Base-by-base conservation (phyloP, 768 basidiomycete genomes). In the Leccinum broughii region DNA sequence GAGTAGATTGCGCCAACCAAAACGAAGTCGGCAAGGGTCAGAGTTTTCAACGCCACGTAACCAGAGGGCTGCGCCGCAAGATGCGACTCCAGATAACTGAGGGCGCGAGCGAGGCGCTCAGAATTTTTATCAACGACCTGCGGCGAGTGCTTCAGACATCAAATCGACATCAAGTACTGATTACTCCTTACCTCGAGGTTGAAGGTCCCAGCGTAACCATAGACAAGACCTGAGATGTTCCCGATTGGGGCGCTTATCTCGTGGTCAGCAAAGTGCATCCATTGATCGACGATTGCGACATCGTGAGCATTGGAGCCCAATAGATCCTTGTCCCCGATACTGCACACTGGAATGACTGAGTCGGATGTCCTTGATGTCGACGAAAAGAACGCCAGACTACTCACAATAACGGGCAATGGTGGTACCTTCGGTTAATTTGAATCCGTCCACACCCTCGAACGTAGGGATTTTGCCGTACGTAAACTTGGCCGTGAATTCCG, bases 401-500 rank as follows among this genome's bases (percentile, higher is more conserved):
- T 58, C 53, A 67, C 66, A 17, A 41, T 70, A 68, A 20, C 63
- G 66, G 4, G 64, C 69, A 34, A 70, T 70, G 35, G 63, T 26
- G n/a, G 61, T n/a, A 0, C 69, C 68, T 50, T 70, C 69, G 9
- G 13, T 54, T 13, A 70, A 15, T n/a, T 26, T 66, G 28, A 61
- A 66, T 20, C 66, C 69, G 8, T 70, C 64, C 11, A 41, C 50
- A 4, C 57, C 63, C 44, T 70, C 63, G 10, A 70, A 70, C 1
- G 66, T 37, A 35, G 69, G 69, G 32, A 70, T 62, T 37, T 70
- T 70, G 0, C 66, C 68, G 11, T 64, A 62, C 0, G 66, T 54
- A 49, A 70, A 70, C 46, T 70, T 64, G 32, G 15, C 22, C 10
- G 28, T 26, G 30, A 59, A 70, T 7, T 63, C 64, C 0, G 50